Percentiles rank a stretch among this genome's conserved stretches.
phyloP scores from a whole-genome alignment of 768 basidiomycete genomes.

The Melanogaster broomeanus region DNA sequence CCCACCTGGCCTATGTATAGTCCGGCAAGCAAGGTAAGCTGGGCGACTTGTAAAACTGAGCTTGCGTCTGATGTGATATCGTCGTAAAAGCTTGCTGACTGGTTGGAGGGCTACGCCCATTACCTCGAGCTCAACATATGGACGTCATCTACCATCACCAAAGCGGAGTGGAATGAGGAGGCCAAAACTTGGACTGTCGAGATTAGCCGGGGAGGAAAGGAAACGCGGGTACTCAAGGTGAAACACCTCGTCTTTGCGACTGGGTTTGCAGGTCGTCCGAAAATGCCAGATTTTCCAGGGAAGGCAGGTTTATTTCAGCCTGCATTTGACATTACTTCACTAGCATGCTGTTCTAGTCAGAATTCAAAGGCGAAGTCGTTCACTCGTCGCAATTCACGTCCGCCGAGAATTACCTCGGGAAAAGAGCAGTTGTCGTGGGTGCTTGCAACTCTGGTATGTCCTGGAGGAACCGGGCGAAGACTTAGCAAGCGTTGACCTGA shows the following conservation, averaged over 20 bases:
- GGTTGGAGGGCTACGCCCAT: conserved; percentile 63
- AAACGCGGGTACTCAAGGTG: conserved; percentile 36
- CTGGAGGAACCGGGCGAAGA: not conserved
- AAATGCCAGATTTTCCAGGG: conserved; percentile 46
- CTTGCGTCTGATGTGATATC: not conserved
- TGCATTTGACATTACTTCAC: not conserved
- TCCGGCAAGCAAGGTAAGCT: conserved; percentile 48
- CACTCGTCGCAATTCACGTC: conserved; percentile 56
- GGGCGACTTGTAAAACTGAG: not conserved
- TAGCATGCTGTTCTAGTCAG: conserved; percentile 30
- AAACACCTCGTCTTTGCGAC: conserved; percentile 60
- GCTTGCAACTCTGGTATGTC: conserved; percentile 61
- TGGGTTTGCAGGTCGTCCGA: conserved; percentile 48
- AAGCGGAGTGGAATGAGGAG: conserved; percentile 37
- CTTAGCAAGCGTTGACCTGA: conserved; percentile 13
- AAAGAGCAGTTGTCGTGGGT: conserved; percentile 69
- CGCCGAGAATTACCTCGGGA: conserved; percentile 52
- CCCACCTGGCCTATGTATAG: conserved; percentile 54
- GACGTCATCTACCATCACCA: conserved; percentile 50
- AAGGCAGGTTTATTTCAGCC: conserved; percentile 28
- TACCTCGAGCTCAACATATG: conserved; percentile 64
- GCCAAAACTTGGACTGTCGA: conserved; percentile 48
- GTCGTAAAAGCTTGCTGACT: conserved; percentile 54
- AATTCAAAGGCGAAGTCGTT: conserved; percentile 52
- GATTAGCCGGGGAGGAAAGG: conserved; percentile 35